phyloP scores from a whole-genome alignment of 805 yeast species.

The Torulaspora maleeae region DNA sequence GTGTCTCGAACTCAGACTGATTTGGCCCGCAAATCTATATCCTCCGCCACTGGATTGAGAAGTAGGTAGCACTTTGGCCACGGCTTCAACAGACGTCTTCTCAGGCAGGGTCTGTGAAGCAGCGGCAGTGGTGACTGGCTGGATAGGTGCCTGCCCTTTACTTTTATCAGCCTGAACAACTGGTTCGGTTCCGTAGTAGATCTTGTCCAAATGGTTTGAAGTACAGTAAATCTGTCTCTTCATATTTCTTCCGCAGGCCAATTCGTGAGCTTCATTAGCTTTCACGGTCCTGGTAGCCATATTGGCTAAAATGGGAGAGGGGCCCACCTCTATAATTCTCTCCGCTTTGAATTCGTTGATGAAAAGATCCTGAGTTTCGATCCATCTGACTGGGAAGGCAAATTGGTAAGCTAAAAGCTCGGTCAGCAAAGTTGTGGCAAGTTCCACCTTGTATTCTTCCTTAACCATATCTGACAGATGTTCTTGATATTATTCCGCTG shows the following conservation, averaged over 20 bases:
- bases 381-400: slow-evolving; percentile 93
- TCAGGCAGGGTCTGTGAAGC: neutral
- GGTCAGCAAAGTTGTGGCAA: slow-evolving; percentile 76
- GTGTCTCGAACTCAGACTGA: slow-evolving; percentile 3
- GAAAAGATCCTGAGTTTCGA: slow-evolving; percentile 87
- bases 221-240: slow-evolving; percentile 82
- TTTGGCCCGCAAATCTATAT: neutral
- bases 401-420: slow-evolving; percentile 88
- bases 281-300: slow-evolving; percentile 86
- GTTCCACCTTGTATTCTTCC: slow-evolving; percentile 83
- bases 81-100: neutral
- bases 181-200: slow-evolving; percentile 71
- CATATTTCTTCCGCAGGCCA: slow-evolving; percentile 54
- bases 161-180: neutral
- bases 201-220: slow-evolving; percentile 77
- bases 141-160: neutral
- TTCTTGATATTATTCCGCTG: too few species aligned
- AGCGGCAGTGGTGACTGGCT: neutral
- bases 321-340: slow-evolving; percentile 85
- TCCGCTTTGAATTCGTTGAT: slow-evolving; percentile 76
- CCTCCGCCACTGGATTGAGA: neutral
- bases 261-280: slow-evolving; percentile 76
- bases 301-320: slow-evolving; percentile 86
- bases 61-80: neutral
- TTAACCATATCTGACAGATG: slow-evolving; percentile 1